A percentile compares a stretch with the other conserved stretches of the same genome.
Conservation (phyloP, 345 rosid species). For the Lenwebbia sp. region DNA sequence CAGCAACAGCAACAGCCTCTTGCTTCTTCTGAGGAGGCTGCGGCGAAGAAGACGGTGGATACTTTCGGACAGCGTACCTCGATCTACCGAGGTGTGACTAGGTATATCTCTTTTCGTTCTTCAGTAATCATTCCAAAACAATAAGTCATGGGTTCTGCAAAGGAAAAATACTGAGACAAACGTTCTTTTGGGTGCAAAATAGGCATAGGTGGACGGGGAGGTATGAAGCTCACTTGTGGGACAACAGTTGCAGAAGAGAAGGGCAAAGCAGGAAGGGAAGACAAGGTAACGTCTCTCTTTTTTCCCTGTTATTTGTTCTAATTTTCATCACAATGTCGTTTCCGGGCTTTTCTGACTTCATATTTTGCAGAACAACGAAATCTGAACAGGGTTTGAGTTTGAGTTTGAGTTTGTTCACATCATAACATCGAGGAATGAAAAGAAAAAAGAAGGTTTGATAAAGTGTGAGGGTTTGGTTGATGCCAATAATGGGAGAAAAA, state of each 20-base stretch:
- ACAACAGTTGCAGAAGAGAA: slow-evolving; percentile 45
- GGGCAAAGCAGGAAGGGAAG: slow-evolving; percentile 50
- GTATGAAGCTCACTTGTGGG: slow-evolving; percentile 46
- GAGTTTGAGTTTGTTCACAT: background rate
- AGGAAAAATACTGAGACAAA: background rate
- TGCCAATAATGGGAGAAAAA: background rate
- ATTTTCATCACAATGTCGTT: background rate
- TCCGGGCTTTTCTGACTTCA: background rate
- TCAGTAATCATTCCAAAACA: background rate
- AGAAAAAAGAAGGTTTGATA: background rate
- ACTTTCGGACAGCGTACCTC: slow-evolving; percentile 92
- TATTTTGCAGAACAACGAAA: background rate
- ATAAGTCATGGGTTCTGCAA: background rate
- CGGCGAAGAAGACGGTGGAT: slow-evolving; percentile 42
- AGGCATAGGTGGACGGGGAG: slow-evolving; percentile 51
- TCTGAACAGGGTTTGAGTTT: background rate
- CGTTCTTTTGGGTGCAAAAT: background rate
- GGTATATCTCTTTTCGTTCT: slow-evolving; percentile 20
- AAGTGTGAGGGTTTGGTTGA: background rate
- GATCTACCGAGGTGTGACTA: slow-evolving; percentile 79
- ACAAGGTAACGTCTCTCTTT: slow-evolving; percentile 16
- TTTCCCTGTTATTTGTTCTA: background rate
- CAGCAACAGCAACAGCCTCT: slow-evolving; percentile 7
- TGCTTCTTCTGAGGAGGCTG: background rate
- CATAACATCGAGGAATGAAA: background rate